These are phyloP conservation scores for Xanthoparmelia taractica DNA, from an alignment of 495 filamentous ascomycete species.

Conservation along the genomic window DNA sequence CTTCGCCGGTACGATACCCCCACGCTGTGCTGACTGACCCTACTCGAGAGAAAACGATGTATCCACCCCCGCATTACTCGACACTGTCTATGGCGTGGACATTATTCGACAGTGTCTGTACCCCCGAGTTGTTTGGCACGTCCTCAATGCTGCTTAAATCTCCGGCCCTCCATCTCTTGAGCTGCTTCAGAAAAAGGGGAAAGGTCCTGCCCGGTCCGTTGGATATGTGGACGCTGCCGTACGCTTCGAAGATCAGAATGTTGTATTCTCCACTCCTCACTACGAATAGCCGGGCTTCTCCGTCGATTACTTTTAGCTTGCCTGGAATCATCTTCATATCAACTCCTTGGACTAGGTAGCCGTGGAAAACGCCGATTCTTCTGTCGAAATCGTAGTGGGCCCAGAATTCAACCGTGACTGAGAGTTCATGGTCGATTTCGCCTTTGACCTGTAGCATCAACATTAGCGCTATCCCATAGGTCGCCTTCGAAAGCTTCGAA, in stretches of 20 bases:
- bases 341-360: neutral
- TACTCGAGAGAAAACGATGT: neutral
- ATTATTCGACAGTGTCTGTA: neutral
- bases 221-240: neutral
- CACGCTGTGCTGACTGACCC: neutral
- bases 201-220: neutral
- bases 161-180: neutral
- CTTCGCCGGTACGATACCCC: neutral
- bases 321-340: slow-evolving; percentile 3
- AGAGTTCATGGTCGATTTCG: neutral
- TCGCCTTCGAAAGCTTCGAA: neutral
- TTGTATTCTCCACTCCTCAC: neutral
- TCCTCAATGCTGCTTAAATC: neutral
- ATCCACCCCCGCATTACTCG: neutral
- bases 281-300: slow-evolving; percentile 1
- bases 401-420: neutral
- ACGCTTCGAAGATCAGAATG: neutral
- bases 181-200: neutral
- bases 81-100: neutral
- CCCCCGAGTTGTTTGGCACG: neutral
- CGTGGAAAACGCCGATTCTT: neutral
- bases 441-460: neutral
- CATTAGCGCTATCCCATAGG: neutral
- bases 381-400: neutral
- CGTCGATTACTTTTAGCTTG: neutral